A percentile compares a stretch with the other conserved stretches of the same genome.
Evolutionary conservation across 768 basidiomycete genomes (phyloP).

Genomic region (Mycena floridula): DNA sequence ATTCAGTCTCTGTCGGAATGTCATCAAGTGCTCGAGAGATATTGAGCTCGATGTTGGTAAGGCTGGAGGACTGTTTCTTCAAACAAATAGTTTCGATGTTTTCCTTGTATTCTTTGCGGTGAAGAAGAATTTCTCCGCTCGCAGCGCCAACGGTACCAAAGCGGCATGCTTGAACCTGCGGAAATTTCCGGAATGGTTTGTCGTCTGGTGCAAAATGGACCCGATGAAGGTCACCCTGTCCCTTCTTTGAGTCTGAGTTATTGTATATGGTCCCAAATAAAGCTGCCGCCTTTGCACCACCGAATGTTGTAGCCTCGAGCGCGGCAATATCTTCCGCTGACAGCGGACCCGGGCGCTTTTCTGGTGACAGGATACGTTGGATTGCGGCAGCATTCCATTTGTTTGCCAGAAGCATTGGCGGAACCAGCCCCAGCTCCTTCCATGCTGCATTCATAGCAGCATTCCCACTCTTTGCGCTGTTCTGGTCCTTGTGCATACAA

Average conservation of each 20-base stretch:
- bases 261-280: constrained; percentile 6
- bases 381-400: constrained; percentile 2
- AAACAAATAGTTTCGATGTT: neutral
- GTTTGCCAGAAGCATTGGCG: constrained; percentile 2
- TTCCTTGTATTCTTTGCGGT: neutral
- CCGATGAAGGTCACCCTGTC: constrained; percentile 6
- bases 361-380: neutral
- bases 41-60: constrained; percentile 8
- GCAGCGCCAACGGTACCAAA: constrained; percentile 5
- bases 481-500: constrained; percentile 6
- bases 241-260: constrained; percentile 5
- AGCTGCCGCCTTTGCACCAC: constrained; percentile 5
- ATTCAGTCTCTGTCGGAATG: constrained; percentile 3
- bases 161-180: neutral
- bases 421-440: neutral
- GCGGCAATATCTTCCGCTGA: constrained; percentile 2
- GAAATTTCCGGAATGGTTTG: constrained; percentile 16
- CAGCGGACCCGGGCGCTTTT: neutral
- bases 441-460: constrained; percentile 1
- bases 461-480: constrained; percentile 4
- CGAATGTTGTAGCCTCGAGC: constrained; percentile 1
- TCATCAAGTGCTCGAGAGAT: constrained; percentile 2
- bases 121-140: neutral
- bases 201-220: constrained; percentile 16
- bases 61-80: neutral